Base-by-base conservation (phyloP, 2,329 filamentous ascomycete genomes). In the Amphichorda felina region DNA sequence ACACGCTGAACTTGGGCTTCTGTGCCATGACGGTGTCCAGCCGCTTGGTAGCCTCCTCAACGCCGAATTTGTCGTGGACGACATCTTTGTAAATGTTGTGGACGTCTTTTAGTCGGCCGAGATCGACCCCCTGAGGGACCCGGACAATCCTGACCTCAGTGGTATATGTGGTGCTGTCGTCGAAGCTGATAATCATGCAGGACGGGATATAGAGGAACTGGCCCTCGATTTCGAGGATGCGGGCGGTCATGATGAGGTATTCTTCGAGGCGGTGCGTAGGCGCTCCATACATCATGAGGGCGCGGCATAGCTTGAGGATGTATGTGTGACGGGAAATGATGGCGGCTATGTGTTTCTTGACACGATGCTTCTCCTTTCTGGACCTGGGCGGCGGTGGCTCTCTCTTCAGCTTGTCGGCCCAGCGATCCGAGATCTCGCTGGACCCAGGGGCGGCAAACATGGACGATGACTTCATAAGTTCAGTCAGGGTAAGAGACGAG, bases 101-200 rank as follows among this genome's bases (percentile, higher is more conserved):
- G 2, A 80, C 71, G 43, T 87, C 82, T 34, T 78, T 69, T 10
- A 88, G 68, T 47, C 79, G 81, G 19, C 81, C 82, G 1, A 88
- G 64, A 50, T 88, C 76, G 8, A 88, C 68, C 2, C 80, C 81
- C 47, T 85, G 80, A 0, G 61, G 59, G 0, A 75, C 70, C 4
- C 78, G 72, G 6, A 87, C 76, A 22, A 87, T 68, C 57, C 84
- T 83, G 41, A 87, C 81, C 50, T 86, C 81, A n/a, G 80, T 80
- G 0, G 82, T 87, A 49, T 87, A 81, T 0, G 81, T 84, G 1
- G 60, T 57, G 43, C 60, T 65, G 42, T 89, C 83, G 49, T 83
- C 87, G 50, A 95, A 94, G 4, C 85, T 89, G 50, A 94, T 82
- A 38, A 95, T 83, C 88, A 95, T 95, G 50, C 84, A 93, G 0